Percentiles rank a stretch among this genome's conserved stretches.
Conservation (phyloP, 805 yeast genomes). For the Ogataea methylovora region DNA sequence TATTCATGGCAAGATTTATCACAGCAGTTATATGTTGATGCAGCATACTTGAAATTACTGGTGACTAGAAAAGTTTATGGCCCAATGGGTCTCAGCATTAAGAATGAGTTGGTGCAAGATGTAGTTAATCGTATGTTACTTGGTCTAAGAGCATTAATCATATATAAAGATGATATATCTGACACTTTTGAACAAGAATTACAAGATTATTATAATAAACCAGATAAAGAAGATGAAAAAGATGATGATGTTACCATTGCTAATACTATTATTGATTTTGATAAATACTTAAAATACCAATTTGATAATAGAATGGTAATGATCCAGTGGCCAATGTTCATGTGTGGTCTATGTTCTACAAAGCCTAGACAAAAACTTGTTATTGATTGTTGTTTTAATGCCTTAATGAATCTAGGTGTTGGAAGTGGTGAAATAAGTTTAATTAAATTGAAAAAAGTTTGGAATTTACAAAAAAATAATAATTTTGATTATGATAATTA, state of each 20-base stretch:
- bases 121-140: conserved; percentile 22
- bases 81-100: conserved; percentile 16
- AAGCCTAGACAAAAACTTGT: conserved; percentile 22
- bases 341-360: conserved; percentile 27
- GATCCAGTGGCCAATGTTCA: conserved; percentile 30
- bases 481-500: conserved; percentile 16
- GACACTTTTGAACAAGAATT: conserved; percentile 11
- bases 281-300: conserved; percentile 22
- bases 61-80: conserved; percentile 20
- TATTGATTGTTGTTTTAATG: conserved; percentile 27
- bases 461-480: conserved; percentile 22
- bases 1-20: conserved; percentile 29
- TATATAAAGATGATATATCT: conserved; percentile 10
- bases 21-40: conserved; percentile 31
- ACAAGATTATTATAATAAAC: conserved; percentile 10
- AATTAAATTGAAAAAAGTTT: conserved; percentile 20
- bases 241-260: not conserved
- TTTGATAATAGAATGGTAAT: conserved; percentile 28
- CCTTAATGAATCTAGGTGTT: conserved; percentile 25
- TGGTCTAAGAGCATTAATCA: conserved; percentile 19
- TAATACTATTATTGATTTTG: conserved; percentile 13
- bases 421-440: conserved; percentile 29
- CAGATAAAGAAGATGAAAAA: conserved; percentile 1
- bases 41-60: conserved; percentile 29
- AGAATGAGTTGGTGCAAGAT: conserved; percentile 20